These are phyloP conservation scores for Rhodotorula sp. DNA, from an alignment of 1,284 basidiomycete species.

Conservation along the genomic window DNA sequence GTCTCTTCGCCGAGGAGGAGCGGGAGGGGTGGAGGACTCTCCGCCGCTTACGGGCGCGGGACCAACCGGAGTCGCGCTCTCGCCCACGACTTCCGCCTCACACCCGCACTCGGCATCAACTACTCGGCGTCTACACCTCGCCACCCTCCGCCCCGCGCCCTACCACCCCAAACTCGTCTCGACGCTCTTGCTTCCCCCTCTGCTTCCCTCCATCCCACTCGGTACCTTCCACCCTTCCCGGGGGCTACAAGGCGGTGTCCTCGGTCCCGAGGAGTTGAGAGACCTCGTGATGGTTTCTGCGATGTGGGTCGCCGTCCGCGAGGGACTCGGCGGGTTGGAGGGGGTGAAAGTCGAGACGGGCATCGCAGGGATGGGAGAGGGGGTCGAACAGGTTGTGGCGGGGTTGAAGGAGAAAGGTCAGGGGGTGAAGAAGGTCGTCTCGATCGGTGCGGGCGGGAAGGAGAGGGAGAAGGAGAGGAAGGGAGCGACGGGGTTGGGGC, in stretches of 20 bases:
- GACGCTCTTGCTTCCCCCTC: slow-evolving; percentile 83
- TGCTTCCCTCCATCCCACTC: slow-evolving; percentile 67
- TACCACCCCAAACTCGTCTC: slow-evolving; percentile 95
- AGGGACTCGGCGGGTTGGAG: slow-evolving; percentile 85
- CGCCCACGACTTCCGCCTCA: not conserved
- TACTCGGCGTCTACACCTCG: slow-evolving; percentile 57
- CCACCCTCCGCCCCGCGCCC: slow-evolving; percentile 82
- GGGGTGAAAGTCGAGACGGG: slow-evolving; percentile 56
- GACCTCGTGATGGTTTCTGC: slow-evolving; percentile 85
- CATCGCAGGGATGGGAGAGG: slow-evolving; percentile 45
- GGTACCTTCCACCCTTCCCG: slow-evolving; percentile 13
- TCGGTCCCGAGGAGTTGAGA: slow-evolving; percentile 90
- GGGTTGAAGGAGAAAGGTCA: no score
- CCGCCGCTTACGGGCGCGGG: not conserved
- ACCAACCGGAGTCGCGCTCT: not conserved
- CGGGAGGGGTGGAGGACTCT: no score
- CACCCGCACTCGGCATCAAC: slow-evolving; percentile 6
- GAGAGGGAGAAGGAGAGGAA: slow-evolving; percentile 42
- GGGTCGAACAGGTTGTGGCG: not conserved
- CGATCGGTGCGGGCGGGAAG: not conserved
- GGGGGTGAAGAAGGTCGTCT: not conserved
- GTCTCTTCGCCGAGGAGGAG: no score
- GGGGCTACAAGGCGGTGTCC: slow-evolving; percentile 49
- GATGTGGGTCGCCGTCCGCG: slow-evolving; percentile 87
- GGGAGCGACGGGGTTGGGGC: slow-evolving; percentile 42